These are phyloP conservation scores for Glycine latifolia DNA, from an alignment of 306 rosid genomes.

Conservation along the genomic window DNA sequence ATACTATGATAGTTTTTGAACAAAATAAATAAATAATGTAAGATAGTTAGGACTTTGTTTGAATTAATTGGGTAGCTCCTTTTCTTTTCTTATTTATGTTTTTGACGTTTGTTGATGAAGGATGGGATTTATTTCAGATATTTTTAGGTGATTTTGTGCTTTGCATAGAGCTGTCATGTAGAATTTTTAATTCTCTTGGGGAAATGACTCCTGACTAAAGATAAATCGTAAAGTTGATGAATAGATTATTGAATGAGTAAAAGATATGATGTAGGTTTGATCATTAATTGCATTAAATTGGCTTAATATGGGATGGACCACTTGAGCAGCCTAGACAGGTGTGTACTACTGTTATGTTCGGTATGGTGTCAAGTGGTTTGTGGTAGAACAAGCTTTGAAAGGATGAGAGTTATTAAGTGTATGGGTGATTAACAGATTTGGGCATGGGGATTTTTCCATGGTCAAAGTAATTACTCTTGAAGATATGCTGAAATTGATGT, in stretches of 20 bases:
- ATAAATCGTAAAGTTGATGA: neutral
- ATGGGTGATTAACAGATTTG: neutral
- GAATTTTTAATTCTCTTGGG: neutral
- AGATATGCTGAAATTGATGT: too few relatives aligned
- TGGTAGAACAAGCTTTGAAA: slow-evolving; percentile 14
- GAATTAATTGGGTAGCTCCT: slow-evolving; percentile 5
- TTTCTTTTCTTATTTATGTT: slow-evolving; percentile 14
- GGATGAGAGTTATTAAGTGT: slow-evolving; percentile 6
- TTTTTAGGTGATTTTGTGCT: slow-evolving; percentile 11
- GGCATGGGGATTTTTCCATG: too few relatives aligned
- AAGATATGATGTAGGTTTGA: slow-evolving; percentile 28
- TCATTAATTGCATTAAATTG: slow-evolving; percentile 21
- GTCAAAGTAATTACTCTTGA: too few relatives aligned
- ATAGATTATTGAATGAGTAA: slow-evolving; percentile 34
- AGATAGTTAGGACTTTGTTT: slow-evolving; percentile 4
- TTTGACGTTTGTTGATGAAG: slow-evolving; percentile 20
- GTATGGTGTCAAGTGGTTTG: slow-evolving; percentile 36
- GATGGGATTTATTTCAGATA: slow-evolving; percentile 4
- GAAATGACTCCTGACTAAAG: neutral
- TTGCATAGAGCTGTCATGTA: slow-evolving; percentile 20
- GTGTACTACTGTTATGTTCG: neutral
- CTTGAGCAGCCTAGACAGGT: neutral
- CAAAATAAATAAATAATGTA: neutral
- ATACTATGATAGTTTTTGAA: neutral
- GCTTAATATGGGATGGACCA: slow-evolving; percentile 34